These are phyloP conservation scores for Dacryopinax spathularia DNA, from an alignment of 768 basidiomycete genomes.

Conservation along the genomic window DNA sequence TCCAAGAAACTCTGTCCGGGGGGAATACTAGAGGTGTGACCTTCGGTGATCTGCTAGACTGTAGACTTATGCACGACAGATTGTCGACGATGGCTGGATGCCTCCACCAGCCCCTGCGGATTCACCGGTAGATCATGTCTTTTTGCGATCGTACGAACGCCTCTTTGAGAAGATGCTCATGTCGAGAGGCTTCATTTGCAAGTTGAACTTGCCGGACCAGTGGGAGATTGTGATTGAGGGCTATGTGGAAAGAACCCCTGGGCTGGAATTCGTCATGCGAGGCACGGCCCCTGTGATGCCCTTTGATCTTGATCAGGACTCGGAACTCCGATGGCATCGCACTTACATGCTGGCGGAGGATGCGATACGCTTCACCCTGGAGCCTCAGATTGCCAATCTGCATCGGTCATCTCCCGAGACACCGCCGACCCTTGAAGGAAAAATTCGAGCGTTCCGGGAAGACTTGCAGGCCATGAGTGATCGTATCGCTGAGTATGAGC, in stretches of 20 bases:
- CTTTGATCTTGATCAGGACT: neutral
- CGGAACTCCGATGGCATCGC: neutral
- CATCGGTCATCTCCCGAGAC: neutral
- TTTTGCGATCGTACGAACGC: neutral
- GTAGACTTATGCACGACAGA: neutral
- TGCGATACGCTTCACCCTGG: neutral
- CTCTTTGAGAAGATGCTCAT: conserved; percentile 1
- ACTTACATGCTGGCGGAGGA: neutral
- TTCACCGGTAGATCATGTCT: neutral
- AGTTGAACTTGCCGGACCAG: neutral
- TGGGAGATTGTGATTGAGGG: conserved; percentile 1
- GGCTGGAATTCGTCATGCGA: neutral
- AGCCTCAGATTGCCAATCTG: neutral
- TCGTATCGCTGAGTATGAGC: neutral
- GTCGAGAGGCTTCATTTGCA: conserved; percentile 2
- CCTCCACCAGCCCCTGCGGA: neutral
- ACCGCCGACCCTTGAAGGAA: neutral
- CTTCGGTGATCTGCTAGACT: neutral
- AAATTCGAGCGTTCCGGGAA: neutral
- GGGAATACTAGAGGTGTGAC: neutral
- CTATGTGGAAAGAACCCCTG: neutral
- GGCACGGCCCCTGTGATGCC: neutral
- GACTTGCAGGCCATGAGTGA: neutral
- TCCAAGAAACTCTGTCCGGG: neutral
- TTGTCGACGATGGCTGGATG: conserved; percentile 1